Conservation (phyloP, 306 rosid genomes). For the Senna tora region DNA sequence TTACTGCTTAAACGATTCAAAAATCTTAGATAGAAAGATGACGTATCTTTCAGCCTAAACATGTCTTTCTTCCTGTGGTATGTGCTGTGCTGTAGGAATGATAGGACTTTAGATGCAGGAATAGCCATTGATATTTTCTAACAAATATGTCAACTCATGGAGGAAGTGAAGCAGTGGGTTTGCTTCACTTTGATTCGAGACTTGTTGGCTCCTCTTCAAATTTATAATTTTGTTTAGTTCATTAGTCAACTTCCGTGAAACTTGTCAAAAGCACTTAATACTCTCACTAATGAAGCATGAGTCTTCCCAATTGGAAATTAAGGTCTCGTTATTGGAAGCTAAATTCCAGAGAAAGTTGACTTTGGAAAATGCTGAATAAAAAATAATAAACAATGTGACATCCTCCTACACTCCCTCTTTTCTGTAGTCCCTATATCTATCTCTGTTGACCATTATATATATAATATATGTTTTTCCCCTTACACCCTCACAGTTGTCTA, state of each 20-base stretch:
- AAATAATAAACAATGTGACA: too few species aligned
- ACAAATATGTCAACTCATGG: too few species aligned
- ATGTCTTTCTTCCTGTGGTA: conserved; percentile 8
- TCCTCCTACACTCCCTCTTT: too few species aligned
- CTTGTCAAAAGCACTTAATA: neutral
- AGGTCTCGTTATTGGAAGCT: too few species aligned
- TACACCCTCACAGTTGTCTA: too few species aligned
- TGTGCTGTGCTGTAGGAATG: neutral
- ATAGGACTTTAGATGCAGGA: conserved; percentile 5
- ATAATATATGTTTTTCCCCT: too few species aligned
- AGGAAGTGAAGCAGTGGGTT: too few species aligned
- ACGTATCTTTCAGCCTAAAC: neutral
- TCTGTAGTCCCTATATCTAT: too few species aligned
- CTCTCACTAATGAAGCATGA: neutral
- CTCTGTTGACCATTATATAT: too few species aligned
- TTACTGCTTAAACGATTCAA: neutral
- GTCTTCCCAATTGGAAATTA: neutral
- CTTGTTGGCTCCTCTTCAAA: too few species aligned
- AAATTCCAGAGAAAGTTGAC: neutral
- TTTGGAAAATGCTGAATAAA: too few species aligned
- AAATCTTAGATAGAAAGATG: neutral
- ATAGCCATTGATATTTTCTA: neutral
- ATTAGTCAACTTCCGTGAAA: neutral
- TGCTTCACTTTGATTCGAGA: too few species aligned
- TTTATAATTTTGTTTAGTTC: neutral